Percentiles rank a stretch among this genome's conserved stretches.
phyloP scores from a whole-genome alignment of 2,329 filamentous ascomycete species.

The Pseudogymnoascus pannorum region DNA sequence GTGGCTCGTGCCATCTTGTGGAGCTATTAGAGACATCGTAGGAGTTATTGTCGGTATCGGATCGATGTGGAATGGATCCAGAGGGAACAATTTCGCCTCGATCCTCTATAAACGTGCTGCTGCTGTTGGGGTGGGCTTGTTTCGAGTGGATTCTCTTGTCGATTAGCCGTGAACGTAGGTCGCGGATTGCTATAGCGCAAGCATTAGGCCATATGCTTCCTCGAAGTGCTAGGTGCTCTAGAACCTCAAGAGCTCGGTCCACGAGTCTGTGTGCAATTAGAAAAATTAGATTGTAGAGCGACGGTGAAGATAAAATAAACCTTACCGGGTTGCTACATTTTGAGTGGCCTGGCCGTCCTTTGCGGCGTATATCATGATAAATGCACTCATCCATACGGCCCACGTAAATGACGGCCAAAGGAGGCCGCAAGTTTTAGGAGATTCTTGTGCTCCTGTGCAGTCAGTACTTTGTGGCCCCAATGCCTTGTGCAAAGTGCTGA shows the following conservation, averaged over 20 bases:
- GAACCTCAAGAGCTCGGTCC: conserved; percentile 22
- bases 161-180: conserved; percentile 22
- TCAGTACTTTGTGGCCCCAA: background rate
- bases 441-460: background rate
- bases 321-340: conserved; percentile 30
- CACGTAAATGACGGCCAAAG: conserved; percentile 42
- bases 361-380: conserved; percentile 39
- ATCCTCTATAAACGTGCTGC: background rate
- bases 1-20: background rate
- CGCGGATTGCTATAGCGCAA: conserved; percentile 32
- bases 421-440: conserved; percentile 22
- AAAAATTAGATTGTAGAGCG: background rate
- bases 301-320: background rate
- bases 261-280: conserved; percentile 19
- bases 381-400: conserved; percentile 41
- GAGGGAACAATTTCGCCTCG: background rate
- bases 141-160: background rate
- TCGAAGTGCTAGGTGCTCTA: conserved; percentile 29
- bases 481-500: conserved; percentile 30
- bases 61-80: background rate
- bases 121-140: background rate
- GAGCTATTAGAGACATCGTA: background rate
- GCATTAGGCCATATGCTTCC: conserved; percentile 33
- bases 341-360: conserved; percentile 32
- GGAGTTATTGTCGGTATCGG: background rate